A percentile compares a stretch with the other conserved stretches of the same genome.
Evolutionary conservation across 148 eudicot species (phyloP).

Genomic region (Chenopodium berlandieri): DNA sequence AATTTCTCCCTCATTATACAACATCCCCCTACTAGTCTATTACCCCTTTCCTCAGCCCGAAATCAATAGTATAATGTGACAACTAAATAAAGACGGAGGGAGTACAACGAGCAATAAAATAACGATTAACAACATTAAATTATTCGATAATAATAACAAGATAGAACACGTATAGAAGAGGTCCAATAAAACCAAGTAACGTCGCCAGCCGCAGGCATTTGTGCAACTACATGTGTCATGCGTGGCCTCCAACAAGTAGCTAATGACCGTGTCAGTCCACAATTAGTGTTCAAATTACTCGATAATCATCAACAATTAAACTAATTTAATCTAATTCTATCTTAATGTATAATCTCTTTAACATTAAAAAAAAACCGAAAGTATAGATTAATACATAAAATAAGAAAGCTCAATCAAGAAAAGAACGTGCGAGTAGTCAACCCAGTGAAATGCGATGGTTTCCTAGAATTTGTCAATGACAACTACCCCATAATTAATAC

Average conservation of each 20-base stretch:
- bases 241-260: constrained; percentile 2
- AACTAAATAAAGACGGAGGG: not conserved
- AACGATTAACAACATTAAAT: no score
- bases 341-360: not conserved
- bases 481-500: not conserved
- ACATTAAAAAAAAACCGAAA: not conserved
- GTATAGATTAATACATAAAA: not conserved
- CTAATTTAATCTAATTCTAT: not conserved
- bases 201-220: not conserved
- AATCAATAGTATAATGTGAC: not conserved
- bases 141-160: not conserved
- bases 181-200: constrained; percentile 4
- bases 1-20: not conserved
- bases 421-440: constrained; percentile 9
- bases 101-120: no score
- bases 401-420: not conserved
- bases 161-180: not conserved
- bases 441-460: not conserved
- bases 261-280: constrained; percentile 8
- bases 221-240: constrained; percentile 2
- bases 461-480: constrained; percentile 6
- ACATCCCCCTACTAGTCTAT: not conserved
- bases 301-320: not conserved
- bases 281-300: not conserved
- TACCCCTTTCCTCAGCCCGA: not conserved